These are phyloP conservation scores for Pseudogymnoascus sp. DNA, from an alignment of 2,329 filamentous ascomycete genomes.

Conservation along the genomic window DNA sequence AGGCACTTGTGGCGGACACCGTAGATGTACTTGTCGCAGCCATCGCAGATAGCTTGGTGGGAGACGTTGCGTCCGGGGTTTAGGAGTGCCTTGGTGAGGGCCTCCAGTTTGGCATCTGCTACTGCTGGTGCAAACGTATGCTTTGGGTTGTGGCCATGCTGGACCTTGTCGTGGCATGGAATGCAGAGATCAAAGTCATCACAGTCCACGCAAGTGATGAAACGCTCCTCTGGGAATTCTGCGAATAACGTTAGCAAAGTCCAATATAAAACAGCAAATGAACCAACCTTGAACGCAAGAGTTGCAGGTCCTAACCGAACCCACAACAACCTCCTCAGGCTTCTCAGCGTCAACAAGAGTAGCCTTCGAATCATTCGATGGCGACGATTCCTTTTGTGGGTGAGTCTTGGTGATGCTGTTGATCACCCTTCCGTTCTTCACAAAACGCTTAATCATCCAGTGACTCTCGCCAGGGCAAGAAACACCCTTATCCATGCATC, in stretches of 20 bases:
- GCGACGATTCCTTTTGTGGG: conserved; percentile 45
- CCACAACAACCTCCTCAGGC: conserved; percentile 17
- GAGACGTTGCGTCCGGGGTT: conserved; percentile 69
- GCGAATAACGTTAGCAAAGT: conserved; percentile 20
- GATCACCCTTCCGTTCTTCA: conserved; percentile 69
- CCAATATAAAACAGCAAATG: conserved; percentile 13
- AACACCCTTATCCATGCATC: conserved; percentile 66
- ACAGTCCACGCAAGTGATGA: conserved; percentile 77
- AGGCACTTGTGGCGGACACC: conserved; percentile 95
- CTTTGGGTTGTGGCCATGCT: conserved; percentile 84
- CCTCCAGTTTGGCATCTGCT: conserved; percentile 51
- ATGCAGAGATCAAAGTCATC: conserved; percentile 91
- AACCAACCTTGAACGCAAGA: conserved; percentile 53
- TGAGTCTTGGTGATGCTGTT: conserved; percentile 81
- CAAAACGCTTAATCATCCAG: conserved; percentile 88
- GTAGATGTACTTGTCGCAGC: conserved; percentile 78
- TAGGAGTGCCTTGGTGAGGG: conserved; percentile 58
- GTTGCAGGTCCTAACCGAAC: conserved; percentile 46
- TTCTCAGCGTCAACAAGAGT: conserved; percentile 20
- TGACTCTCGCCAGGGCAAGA: conserved; percentile 73
- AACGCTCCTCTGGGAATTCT: conserved; percentile 61
- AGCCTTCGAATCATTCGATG: conserved; percentile 21
- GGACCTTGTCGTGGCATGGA: conserved; percentile 63
- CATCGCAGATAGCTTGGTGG: conserved; percentile 89
- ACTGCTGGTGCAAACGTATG: conserved; percentile 70